Evolutionary conservation across 352 stramenopile genomes (phyloP).

Genomic region (Globisporangium echinulatum): DNA sequence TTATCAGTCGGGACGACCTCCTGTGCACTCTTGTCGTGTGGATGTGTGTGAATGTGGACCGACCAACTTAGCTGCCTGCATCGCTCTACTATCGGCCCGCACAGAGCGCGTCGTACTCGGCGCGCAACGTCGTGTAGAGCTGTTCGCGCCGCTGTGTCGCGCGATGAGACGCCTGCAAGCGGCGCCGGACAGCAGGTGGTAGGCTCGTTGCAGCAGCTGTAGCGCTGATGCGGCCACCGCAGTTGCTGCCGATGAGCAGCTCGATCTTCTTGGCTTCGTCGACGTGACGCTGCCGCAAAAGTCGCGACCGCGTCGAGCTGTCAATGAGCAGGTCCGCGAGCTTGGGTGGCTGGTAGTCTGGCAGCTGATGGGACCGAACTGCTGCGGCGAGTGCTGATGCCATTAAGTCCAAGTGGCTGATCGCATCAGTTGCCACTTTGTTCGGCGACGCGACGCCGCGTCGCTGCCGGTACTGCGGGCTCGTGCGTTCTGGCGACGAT

Average conservation of each 20-base stretch:
- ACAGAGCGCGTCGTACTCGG: conserved; percentile 34
- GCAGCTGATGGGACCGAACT: too few relatives aligned
- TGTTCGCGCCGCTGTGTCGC: conserved; percentile 38
- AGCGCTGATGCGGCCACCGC: conserved; percentile 38
- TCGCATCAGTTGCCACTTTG: neutral
- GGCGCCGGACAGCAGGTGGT: conserved; percentile 36
- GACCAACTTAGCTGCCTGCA: too few relatives aligned
- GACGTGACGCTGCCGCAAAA: conserved; percentile 17
- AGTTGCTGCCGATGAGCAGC: conserved; percentile 54
- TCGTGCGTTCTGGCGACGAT: neutral
- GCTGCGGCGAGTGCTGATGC: too few relatives aligned
- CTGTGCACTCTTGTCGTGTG: too few relatives aligned
- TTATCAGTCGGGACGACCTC: conserved; percentile 8
- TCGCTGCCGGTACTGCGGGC: neutral
- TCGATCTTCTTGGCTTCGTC: conserved; percentile 68
- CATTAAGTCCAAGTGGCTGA: too few relatives aligned
- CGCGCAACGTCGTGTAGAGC: conserved; percentile 27
- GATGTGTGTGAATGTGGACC: neutral
- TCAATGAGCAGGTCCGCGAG: conserved; percentile 47
- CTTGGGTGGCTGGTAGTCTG: conserved; percentile 16
- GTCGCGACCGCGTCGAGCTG: conserved; percentile 24
- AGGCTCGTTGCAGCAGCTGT: conserved; percentile 35
- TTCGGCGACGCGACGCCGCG: neutral
- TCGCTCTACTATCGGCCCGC: neutral
- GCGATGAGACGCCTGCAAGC: conserved; percentile 34